Conservation (phyloP, 2,329 filamentous ascomycete genomes). For the Colletotrichum sansevieriae region DNA sequence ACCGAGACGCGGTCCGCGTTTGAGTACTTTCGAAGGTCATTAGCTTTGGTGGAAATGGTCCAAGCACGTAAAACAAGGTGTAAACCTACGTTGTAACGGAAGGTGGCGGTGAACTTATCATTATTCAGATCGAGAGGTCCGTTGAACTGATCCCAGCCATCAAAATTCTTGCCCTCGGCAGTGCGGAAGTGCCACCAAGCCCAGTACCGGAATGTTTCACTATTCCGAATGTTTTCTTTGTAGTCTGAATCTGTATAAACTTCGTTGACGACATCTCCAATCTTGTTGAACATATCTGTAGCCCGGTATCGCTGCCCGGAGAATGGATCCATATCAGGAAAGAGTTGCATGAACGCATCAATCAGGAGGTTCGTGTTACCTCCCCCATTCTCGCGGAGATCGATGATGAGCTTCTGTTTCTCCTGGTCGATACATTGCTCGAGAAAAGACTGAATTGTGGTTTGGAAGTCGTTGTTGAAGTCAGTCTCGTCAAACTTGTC, state of each 20-base stretch:
- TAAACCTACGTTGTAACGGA: constrained; percentile 10
- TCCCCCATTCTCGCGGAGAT: constrained; percentile 8
- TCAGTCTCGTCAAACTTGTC: background rate
- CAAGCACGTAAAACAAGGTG: background rate
- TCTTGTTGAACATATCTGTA: constrained; percentile 1
- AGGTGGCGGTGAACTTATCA: constrained; percentile 6
- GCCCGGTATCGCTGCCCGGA: constrained; percentile 32
- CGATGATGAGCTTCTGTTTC: constrained; percentile 9
- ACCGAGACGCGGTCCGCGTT: constrained; percentile 4
- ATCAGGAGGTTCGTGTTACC: constrained; percentile 13
- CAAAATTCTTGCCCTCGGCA: background rate
- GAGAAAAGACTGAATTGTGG: constrained; percentile 1
- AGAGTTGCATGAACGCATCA: constrained; percentile 21
- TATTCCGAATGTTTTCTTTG: background rate
- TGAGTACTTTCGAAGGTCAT: background rate
- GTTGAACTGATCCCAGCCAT: constrained; percentile 7
- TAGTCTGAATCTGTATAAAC: background rate
- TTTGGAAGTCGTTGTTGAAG: constrained; percentile 12
- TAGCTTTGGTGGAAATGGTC: background rate
- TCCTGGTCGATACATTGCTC: constrained; percentile 1
- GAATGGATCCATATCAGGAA: constrained; percentile 14
- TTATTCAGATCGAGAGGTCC: constrained; percentile 2
- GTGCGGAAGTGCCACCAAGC: constrained; percentile 11
- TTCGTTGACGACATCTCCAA: constrained; percentile 5
- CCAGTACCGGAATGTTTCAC: background rate